These are phyloP conservation scores for Penicillium manginii DNA, from an alignment of 495 filamentous ascomycete genomes.

Conservation along the genomic window DNA sequence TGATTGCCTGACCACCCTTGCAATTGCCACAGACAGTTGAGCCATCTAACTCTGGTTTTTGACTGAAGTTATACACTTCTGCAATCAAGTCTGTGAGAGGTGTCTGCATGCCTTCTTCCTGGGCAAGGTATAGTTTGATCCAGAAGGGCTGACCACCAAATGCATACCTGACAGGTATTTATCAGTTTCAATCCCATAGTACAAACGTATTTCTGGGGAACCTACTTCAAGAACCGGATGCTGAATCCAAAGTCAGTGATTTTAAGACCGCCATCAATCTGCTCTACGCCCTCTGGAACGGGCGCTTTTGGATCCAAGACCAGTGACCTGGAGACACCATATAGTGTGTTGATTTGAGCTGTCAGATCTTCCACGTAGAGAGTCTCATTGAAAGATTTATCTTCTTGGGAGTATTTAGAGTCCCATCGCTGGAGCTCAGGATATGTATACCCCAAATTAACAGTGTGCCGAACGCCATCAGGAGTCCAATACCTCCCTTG, in stretches of 20 bases:
- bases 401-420: conserved; percentile 9
- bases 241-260: conserved; percentile 15
- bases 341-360: conserved; percentile 37
- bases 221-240: conserved; percentile 11
- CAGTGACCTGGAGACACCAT: conserved; percentile 23
- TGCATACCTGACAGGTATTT: conserved; percentile 4
- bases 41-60: conserved; percentile 10
- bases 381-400: conserved; percentile 10
- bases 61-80: conserved; percentile 18
- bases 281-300: conserved; percentile 1
- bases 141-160: conserved; percentile 16
- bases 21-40: conserved; percentile 9
- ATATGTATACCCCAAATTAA: conserved; percentile 53
- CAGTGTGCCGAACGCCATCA: conserved; percentile 21
- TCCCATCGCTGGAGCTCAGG: conserved; percentile 49
- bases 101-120: conserved; percentile 9
- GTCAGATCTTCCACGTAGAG: conserved; percentile 33
- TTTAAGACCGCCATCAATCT: conserved; percentile 10
- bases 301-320: conserved; percentile 8
- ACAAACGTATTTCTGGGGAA: neutral
- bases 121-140: conserved; percentile 13
- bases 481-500: conserved; percentile 35
- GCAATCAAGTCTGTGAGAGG: conserved; percentile 9
- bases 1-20: neutral
- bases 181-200: neutral